Evolutionary conservation across 129 eudicot genomes (phyloP), one percentile per base, ranked within the genome.

Genomic region (Lactuca sativa): DNA sequence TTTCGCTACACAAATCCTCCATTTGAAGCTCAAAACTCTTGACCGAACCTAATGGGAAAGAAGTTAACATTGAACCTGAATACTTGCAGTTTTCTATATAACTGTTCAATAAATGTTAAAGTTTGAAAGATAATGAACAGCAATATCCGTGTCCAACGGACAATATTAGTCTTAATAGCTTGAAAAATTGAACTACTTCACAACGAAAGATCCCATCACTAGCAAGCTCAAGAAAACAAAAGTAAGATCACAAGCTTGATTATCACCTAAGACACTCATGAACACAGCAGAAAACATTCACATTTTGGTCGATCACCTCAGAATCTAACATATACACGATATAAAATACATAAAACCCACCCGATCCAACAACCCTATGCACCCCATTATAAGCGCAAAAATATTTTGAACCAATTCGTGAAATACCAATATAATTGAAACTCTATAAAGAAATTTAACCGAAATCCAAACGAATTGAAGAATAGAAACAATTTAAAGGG

Each of bases 351-450:
- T 43, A 41, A 41, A 25, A 4, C 64, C 62, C 15, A 77, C 67
- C 66, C 76, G 80, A 77, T 72, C 52, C 69, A 37, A 37, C 61
- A 72, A 74, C n/a, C 61, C 14, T 51, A 56, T 36, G 52, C 59
- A 1, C 37, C 64, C 11, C 63, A 74, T 31, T 32, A 40, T 33
- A 62, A 38, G 51, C 56, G 31, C 36, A 56, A 67, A 31, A 62
- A 11, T 31, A 18, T 21, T 69, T 15, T 8, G 40, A 63, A 5
- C 14, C 16, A 64, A 36, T 11, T 38, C 33, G 54, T 2, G 3
- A 82, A 40, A 54, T 7, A 55, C 32, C n/a, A 7, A 34, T 36
- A 43, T 57, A 64, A 72, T 18, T 34, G 54, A n/a, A 49, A 11
- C 31, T 4, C 1, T 44, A 41, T 54, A 47, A 9, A 33, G 48